Base-by-base conservation (phyloP, 1,139 yeast genomes). In the Geotrichum phurueaensis region DNA sequence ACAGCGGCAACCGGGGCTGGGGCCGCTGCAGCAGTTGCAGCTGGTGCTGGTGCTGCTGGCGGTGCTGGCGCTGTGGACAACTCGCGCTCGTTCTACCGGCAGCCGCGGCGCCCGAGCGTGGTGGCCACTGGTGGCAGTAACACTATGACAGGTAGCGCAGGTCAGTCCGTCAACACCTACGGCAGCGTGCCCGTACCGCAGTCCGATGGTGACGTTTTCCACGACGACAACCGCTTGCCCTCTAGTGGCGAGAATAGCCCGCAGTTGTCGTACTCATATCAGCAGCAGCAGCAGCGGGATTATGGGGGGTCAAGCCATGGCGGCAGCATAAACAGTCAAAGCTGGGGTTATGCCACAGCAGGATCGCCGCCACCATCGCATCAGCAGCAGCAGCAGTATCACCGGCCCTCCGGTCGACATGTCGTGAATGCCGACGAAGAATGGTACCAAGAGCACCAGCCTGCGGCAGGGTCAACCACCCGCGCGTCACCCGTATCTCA, bases 11-110 rank as follows among this genome's bases (percentile, higher is more conserved):
- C 59, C 9, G 25, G 43, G n/a, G 54, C 39, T n/a, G 58, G 33
- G 9, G 51, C 22, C 13, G 45, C 23, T 23, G 52, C 45, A 15
- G 52, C n/a, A n/a, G n/a, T n/a, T n/a, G 25, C 18, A 53, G 53
- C 20, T 51, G 51, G 22, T 48, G 54, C 12, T 53, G 57, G 31
- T 58, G 53, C 20, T 53, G 49, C 47, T 27, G 60, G 9, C 31
- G 48, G 7, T n/a, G 58, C 48, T 15, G 51, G 33, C 13, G 45
- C 23, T 23, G 52, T 50, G 20, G 52, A 33, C 18, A 53, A 58
- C 20, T 51, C 53, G 22, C 52, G 54, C 12, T 53, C 60, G 31
- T 58, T 58, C 20, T 53, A 53, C 47, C 36, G 60, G 9, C 31
- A 52, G 7, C 60, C 60, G 13, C 36, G 57, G 12, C 51, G 57